A percentile compares a stretch with the other conserved stretches of the same genome.
These are phyloP conservation scores for Dendrobium officinale DNA, from an alignment of 106 monocot genomes.

Conservation along the genomic window DNA sequence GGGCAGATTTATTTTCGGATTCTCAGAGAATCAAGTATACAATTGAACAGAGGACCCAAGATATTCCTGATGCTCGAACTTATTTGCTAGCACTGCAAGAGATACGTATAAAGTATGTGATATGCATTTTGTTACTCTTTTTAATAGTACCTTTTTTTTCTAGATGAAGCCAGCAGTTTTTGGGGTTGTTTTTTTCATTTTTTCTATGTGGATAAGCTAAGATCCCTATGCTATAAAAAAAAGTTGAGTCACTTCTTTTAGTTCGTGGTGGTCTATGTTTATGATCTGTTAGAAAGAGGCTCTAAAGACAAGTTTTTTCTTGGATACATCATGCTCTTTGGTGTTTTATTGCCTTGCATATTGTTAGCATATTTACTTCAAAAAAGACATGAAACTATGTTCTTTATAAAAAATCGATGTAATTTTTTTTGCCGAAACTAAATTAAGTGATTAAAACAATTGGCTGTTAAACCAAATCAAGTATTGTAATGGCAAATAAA, in stretches of 20 bases:
- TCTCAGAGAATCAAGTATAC: slow-evolving; percentile 67
- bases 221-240: neutral
- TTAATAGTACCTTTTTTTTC: neutral
- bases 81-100: slow-evolving; percentile 77
- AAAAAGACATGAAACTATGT: too few species aligned
- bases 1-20: slow-evolving; percentile 75
- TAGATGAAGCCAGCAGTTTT: neutral
- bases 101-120: slow-evolving; percentile 68
- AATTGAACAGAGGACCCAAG: slow-evolving; percentile 57
- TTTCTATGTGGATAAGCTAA: neutral
- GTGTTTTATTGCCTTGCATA: too few species aligned
- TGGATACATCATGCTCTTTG: neutral
- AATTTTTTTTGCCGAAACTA: too few species aligned
- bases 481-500: too few species aligned
- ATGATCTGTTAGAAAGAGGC: neutral
- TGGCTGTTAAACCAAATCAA: too few species aligned
- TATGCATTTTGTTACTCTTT: neutral
- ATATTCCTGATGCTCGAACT: slow-evolving; percentile 86
- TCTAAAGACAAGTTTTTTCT: neutral
- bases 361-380: too few species aligned
- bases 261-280: neutral
- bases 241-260: neutral
- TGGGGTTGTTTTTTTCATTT: neutral
- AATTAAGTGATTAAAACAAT: too few species aligned
- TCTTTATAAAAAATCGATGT: too few species aligned